A percentile compares a stretch with the other conserved stretches of the same genome.
Conservation (phyloP, 169 alveolate genomes). For the Hepatocystis sp. region DNA sequence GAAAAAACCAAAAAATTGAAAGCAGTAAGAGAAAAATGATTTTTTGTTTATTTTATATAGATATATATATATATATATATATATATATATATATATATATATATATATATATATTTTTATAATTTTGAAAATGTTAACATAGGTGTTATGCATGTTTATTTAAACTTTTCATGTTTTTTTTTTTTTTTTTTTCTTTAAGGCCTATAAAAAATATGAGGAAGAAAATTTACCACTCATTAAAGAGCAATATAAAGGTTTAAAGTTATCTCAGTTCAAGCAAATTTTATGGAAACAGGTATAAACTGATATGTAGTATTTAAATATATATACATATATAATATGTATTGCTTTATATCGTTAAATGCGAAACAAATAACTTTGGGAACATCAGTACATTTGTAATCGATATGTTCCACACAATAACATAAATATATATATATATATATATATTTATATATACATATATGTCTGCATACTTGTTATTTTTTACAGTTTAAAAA, state of each 20-base stretch:
- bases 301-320: no score
- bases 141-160: not conserved
- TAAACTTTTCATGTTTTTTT: conserved; percentile 1
- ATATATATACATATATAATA: not conserved
- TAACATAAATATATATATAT: not conserved
- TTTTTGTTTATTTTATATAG: not conserved
- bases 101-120: conserved; percentile 4
- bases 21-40: conserved; percentile 44
- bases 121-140: conserved; percentile 7
- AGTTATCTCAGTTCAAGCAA: conserved; percentile 85
- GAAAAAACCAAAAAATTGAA: conserved; percentile 68
- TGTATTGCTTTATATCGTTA: not conserved
- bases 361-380: not conserved
- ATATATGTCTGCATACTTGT: not conserved
- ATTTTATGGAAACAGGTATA: conserved; percentile 84
- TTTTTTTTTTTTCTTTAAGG: conserved; percentile 30
- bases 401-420: not conserved
- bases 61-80: no score
- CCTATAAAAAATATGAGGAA: conserved; percentile 82
- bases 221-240: conserved; percentile 83
- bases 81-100: no score
- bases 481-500: conserved; percentile 36
- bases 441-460: no score
- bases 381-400: conserved; percentile 1
- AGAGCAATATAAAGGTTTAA: conserved; percentile 82